phyloP scores from a whole-genome alignment of 495 filamentous ascomycete genomes.

The Pyrenula massariospora region DNA sequence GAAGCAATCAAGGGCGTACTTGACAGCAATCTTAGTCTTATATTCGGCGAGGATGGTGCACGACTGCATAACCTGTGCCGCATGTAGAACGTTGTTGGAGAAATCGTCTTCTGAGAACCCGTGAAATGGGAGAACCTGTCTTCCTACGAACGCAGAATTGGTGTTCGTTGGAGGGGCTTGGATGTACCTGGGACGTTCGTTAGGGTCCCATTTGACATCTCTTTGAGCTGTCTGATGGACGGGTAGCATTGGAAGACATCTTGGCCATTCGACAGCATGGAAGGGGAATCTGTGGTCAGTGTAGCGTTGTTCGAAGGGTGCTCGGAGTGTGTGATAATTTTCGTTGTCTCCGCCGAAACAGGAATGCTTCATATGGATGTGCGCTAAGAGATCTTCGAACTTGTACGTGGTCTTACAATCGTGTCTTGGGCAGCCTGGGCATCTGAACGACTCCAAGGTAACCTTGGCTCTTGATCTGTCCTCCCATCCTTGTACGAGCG shows the following conservation, averaged over 20 bases:
- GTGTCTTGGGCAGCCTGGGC: not conserved
- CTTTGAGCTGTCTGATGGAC: not conserved
- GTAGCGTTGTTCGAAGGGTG: not conserved
- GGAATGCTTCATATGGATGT: not conserved
- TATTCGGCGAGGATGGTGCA: not conserved
- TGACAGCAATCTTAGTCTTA: not conserved
- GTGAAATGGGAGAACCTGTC: not conserved
- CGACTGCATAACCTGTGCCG: not conserved
- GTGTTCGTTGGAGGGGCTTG: not conserved
- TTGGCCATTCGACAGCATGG: not conserved
- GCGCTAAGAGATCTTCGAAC: not conserved
- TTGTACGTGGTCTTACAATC: not conserved
- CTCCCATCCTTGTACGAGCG: not conserved
- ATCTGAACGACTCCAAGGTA: not conserved
- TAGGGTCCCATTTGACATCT: not conserved
- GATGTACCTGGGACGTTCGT: not conserved
- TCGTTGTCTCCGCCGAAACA: not conserved
- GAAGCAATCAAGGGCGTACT: not conserved
- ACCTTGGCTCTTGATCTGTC: not conserved
- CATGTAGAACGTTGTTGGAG: not conserved
- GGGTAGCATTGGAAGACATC: not conserved
- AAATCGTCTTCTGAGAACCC: not conserved
- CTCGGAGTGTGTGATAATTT: not conserved
- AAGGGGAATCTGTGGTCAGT: not conserved
- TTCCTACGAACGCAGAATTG: not conserved